Evolutionary conservation across 345 rosid genomes (phyloP).

Genomic region (Gossypium mustelinum): DNA sequence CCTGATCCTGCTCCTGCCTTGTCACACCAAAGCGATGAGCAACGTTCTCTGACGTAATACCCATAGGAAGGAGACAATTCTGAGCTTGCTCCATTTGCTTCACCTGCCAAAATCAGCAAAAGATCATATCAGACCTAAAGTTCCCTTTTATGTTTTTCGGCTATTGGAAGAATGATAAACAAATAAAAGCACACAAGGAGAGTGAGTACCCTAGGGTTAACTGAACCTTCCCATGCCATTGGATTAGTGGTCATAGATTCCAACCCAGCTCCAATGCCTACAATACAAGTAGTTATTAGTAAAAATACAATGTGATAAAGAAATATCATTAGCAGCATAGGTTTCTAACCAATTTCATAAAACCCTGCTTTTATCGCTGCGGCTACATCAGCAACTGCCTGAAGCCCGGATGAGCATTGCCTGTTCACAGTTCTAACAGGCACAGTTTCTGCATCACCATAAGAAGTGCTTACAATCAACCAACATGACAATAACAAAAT

Average conservation of each 20-base stretch:
- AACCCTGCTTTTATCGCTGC: slow-evolving; percentile 96
- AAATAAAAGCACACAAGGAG: not conserved
- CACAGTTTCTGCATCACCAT: slow-evolving; percentile 57
- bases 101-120: slow-evolving; percentile 42
- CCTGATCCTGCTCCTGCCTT: slow-evolving; percentile 95
- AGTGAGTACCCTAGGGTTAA: slow-evolving; percentile 66
- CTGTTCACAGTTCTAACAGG: slow-evolving; percentile 88
- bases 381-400: slow-evolving; percentile 98
- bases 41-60: slow-evolving; percentile 91
- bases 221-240: slow-evolving; percentile 82
- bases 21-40: slow-evolving; percentile 81
- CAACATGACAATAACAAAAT: not conserved
- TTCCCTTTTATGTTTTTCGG: not conserved
- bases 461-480: not conserved
- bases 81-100: slow-evolving; percentile 69
- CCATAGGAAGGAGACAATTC: slow-evolving; percentile 95
- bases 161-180: not conserved
- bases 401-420: slow-evolving; percentile 96
- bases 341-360: slow-evolving; percentile 70
- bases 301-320: not conserved
- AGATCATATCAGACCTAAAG: not conserved
- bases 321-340: not conserved
- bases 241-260: slow-evolving; percentile 86
- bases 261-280: slow-evolving; percentile 97
- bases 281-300: not conserved